Conservation (phyloP, 2,329 filamentous ascomycete species). For the Colletotrichum sp. region DNA sequence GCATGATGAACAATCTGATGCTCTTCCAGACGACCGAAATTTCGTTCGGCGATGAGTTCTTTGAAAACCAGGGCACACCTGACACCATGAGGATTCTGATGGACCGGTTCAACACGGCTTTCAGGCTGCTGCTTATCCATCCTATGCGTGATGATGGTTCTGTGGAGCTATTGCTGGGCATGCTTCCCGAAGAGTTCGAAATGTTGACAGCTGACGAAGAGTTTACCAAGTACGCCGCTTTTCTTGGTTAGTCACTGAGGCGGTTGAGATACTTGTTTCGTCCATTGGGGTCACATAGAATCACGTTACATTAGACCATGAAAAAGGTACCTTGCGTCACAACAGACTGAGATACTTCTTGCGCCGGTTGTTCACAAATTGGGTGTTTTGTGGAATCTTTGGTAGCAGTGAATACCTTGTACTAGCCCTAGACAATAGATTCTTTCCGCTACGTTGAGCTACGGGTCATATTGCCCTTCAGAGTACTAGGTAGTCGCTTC, state of each 20-base stretch:
- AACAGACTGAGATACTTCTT: not conserved
- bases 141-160: not conserved
- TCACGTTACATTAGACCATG: not conserved
- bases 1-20: not conserved
- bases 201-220: not conserved
- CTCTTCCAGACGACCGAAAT: not conserved
- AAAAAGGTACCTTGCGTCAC: not conserved
- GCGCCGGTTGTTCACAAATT: not conserved
- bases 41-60: not conserved
- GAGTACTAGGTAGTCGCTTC: not conserved
- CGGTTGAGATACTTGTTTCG: not conserved
- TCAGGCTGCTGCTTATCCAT: not conserved
- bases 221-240: not conserved
- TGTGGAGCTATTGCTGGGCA: not conserved
- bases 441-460: accelerated
- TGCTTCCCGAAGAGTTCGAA: not conserved
- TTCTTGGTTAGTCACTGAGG: not conserved
- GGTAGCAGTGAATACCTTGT: no score
- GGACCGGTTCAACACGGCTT: not conserved
- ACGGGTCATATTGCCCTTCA: not conserved
- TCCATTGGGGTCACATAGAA: not conserved
- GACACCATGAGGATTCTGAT: not conserved
- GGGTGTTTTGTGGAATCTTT: not conserved
- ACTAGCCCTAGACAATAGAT: not conserved
- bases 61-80: not conserved